A percentile compares a stretch with the other conserved stretches of the same genome.
phyloP scores from a whole-genome alignment of 805 yeast species.

The Metschnikowia aberdeeniae region DNA sequence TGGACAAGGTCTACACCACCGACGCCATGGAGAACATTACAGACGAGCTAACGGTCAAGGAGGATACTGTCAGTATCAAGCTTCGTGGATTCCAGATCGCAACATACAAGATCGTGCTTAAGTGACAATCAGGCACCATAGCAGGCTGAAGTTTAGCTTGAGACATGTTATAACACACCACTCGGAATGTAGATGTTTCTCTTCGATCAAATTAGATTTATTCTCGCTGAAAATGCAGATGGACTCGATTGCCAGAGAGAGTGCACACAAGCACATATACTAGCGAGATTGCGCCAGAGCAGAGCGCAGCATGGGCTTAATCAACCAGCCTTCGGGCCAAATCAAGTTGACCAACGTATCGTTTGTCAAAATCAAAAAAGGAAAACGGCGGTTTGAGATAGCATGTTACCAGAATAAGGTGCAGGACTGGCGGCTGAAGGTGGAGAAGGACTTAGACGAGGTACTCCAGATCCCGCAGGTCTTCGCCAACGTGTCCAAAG shows the following conservation, averaged over 20 bases:
- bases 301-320: conserved; percentile 36
- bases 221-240: no score
- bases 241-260: not conserved
- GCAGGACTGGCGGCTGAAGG: conserved; percentile 85
- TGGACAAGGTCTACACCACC: conserved; percentile 49
- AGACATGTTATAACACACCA: not conserved
- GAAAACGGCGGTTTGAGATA: conserved; percentile 86
- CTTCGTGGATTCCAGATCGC: conserved; percentile 80
- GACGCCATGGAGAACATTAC: conserved; percentile 55
- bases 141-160: not conserved
- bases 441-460: conserved; percentile 92
- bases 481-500: conserved; percentile 88
- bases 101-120: conserved; percentile 49
- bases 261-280: not conserved
- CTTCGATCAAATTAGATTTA: no score
- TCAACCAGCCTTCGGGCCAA: conserved; percentile 85
- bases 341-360: conserved; percentile 93
- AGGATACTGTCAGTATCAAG: conserved; percentile 36
- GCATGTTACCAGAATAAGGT: conserved; percentile 97
- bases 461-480: conserved; percentile 96
- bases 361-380: conserved; percentile 84
- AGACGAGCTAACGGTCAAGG: conserved; percentile 35
- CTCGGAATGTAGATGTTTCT: no score
- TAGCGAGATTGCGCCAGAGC: not conserved
- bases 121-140: conserved; percentile 1